Percentiles rank a stretch among this genome's conserved stretches.
Conservation (phyloP, 2,329 filamentous ascomycete species). For the Trichoderma sp. region DNA sequence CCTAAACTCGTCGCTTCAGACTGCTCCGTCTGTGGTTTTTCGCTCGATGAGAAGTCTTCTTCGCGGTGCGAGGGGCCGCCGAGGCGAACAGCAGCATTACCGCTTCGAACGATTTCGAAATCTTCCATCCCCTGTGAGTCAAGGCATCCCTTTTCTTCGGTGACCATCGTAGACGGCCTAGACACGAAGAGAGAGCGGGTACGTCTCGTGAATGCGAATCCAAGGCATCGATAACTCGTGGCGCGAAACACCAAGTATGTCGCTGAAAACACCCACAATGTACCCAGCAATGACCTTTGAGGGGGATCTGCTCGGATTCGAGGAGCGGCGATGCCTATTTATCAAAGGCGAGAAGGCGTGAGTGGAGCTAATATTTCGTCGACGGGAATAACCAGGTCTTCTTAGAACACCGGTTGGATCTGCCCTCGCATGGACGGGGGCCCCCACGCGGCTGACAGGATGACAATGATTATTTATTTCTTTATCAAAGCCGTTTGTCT, state of each 20-base stretch:
- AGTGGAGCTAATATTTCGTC: constrained; percentile 9
- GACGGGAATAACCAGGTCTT: constrained; percentile 14
- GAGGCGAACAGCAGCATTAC: background rate
- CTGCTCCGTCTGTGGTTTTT: background rate
- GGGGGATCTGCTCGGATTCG: background rate
- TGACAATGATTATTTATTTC: background rate
- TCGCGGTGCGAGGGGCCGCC: background rate
- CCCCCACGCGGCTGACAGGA: constrained; percentile 11
- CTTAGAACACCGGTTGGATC: background rate
- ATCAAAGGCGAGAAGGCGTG: background rate
- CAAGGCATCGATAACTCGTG: background rate
- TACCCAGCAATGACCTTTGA: background rate
- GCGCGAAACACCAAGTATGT: background rate
- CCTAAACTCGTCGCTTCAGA: constrained; percentile 6
- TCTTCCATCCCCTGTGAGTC: background rate
- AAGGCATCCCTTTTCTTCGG: background rate
- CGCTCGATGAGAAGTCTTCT: background rate
- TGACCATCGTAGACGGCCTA: background rate
- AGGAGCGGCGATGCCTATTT: constrained; percentile 1
- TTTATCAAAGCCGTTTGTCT: background rate
- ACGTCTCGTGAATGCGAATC: background rate
- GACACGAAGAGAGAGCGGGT: background rate
- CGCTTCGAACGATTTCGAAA: background rate
- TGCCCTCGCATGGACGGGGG: background rate
- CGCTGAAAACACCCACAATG: background rate